Evolutionary conservation across 1,139 yeast species (phyloP).

Genomic region (Candida sp.): DNA sequence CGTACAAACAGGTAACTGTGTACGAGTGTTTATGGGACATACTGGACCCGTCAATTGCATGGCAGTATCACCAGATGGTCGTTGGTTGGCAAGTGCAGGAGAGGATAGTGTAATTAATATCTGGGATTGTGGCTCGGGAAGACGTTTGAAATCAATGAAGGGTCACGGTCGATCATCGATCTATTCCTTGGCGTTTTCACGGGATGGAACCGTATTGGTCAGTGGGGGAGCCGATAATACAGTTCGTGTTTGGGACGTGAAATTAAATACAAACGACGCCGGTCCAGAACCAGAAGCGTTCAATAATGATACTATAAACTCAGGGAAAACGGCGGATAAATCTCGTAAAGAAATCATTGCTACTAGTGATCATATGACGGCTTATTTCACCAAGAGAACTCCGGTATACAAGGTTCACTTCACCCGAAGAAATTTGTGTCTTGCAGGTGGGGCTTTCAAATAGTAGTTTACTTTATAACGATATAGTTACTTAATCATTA

Average conservation of each 20-base stretch:
- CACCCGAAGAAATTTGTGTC: conserved; percentile 84
- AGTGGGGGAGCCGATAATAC: conserved; percentile 94
- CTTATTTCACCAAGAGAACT: conserved; percentile 89
- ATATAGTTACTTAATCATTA: too few species aligned
- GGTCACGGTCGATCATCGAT: conserved; percentile 92
- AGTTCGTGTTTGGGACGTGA: conserved; percentile 95
- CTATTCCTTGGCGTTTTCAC: conserved; percentile 80
- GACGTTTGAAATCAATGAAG: conserved; percentile 75
- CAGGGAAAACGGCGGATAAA: neutral
- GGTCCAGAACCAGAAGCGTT: conserved; percentile 82
- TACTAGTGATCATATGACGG: conserved; percentile 87
- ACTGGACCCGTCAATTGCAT: conserved; percentile 82
- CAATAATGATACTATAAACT: conserved; percentile 13
- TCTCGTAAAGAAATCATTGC: conserved; percentile 68
- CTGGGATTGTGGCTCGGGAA: conserved; percentile 95
- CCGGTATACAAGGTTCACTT: conserved; percentile 93
- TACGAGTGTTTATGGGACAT: conserved; percentile 93
- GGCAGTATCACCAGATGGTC: conserved; percentile 94
- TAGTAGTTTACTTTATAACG: neutral
- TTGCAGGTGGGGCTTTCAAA: conserved; percentile 85
- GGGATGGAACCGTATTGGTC: conserved; percentile 85
- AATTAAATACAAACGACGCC: conserved; percentile 75
- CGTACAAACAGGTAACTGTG: conserved; percentile 82
- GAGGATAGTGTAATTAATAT: conserved; percentile 87
- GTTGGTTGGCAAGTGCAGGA: conserved; percentile 95